Conservation (phyloP, 306 rosid genomes). For the Lithocarpus polystachyus region DNA sequence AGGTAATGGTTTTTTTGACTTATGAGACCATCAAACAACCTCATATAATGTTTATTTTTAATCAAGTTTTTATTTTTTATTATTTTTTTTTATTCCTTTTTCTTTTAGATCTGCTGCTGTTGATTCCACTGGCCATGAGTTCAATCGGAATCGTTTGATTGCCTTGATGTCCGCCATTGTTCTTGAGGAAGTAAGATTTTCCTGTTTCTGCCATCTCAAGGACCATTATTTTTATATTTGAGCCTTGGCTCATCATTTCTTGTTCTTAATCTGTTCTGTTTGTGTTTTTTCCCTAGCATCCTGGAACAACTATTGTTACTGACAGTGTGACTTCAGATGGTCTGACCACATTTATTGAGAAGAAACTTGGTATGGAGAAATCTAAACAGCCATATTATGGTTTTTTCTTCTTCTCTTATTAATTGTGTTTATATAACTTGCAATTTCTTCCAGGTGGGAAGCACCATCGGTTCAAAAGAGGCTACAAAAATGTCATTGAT, state of each 20-base stretch:
- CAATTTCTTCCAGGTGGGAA: conserved; percentile 65
- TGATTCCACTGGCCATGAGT: conserved; percentile 80
- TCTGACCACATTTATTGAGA: conserved; percentile 84
- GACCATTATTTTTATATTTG: conserved; percentile 6
- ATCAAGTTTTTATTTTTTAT: background rate
- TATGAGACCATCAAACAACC: background rate
- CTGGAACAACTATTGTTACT: conserved; percentile 91
- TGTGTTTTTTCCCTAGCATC: conserved; percentile 54
- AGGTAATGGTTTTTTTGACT: conserved; percentile 44
- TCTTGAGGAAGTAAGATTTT: conserved; percentile 74
- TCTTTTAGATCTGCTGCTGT: conserved; percentile 93
- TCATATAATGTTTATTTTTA: conserved; percentile 9
- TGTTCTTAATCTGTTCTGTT: conserved; percentile 8
- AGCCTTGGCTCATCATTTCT: background rate
- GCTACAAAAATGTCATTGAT: conserved; percentile 96
- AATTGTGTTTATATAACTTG: conserved; percentile 8
- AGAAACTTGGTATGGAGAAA: conserved; percentile 72
- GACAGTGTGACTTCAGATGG: conserved; percentile 99
- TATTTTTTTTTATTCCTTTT: background rate
- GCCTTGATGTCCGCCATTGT: conserved; percentile 96
- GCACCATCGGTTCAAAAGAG: conserved; percentile 95
- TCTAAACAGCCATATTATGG: conserved; percentile 1
- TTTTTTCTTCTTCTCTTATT: background rate
- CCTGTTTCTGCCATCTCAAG: conserved; percentile 13
- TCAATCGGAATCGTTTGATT: conserved; percentile 86